Conservation (phyloP, 495 filamentous ascomycete genomes). For the Xylaria palmicola region DNA sequence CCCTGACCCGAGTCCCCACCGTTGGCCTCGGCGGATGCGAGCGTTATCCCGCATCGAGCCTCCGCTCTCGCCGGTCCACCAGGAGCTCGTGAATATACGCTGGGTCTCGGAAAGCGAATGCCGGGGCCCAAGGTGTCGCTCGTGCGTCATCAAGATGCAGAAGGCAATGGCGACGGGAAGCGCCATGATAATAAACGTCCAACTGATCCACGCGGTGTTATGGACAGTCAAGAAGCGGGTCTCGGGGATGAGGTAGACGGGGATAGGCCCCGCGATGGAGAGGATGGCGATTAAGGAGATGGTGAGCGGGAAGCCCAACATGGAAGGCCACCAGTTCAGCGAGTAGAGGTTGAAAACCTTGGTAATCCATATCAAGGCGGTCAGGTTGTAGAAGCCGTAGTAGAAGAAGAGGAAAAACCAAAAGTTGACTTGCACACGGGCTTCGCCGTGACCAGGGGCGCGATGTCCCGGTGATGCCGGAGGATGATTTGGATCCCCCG, state of each 20-base stretch:
- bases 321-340: slow-evolving; percentile 62
- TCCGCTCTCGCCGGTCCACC: slow-evolving; percentile 53
- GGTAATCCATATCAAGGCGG: slow-evolving; percentile 64
- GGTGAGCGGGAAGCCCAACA: slow-evolving; percentile 57
- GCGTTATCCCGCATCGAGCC: slow-evolving; percentile 35
- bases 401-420: slow-evolving; percentile 67
- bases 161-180: slow-evolving; percentile 61
- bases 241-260: slow-evolving; percentile 54
- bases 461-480: slow-evolving; percentile 32
- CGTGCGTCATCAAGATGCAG: slow-evolving; percentile 56
- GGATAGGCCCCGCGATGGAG: slow-evolving; percentile 53
- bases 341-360: slow-evolving; percentile 68
- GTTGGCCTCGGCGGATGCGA: slow-evolving; percentile 30
- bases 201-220: slow-evolving; percentile 63
- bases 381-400: slow-evolving; percentile 64
- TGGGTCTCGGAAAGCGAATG: slow-evolving; percentile 60
- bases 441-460: slow-evolving; percentile 58
- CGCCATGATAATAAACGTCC: slow-evolving; percentile 65
- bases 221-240: slow-evolving; percentile 48
- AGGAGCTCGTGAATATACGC: slow-evolving; percentile 59
- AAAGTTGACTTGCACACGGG: slow-evolving; percentile 61
- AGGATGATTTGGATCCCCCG: slow-evolving; percentile 23
- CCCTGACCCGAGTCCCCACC: slow-evolving; percentile 24
- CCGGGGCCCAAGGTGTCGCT: slow-evolving; percentile 54
- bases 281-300: slow-evolving; percentile 54